phyloP scores from a whole-genome alignment of 2,329 filamentous ascomycete genomes.

The Xylaria sp. region DNA sequence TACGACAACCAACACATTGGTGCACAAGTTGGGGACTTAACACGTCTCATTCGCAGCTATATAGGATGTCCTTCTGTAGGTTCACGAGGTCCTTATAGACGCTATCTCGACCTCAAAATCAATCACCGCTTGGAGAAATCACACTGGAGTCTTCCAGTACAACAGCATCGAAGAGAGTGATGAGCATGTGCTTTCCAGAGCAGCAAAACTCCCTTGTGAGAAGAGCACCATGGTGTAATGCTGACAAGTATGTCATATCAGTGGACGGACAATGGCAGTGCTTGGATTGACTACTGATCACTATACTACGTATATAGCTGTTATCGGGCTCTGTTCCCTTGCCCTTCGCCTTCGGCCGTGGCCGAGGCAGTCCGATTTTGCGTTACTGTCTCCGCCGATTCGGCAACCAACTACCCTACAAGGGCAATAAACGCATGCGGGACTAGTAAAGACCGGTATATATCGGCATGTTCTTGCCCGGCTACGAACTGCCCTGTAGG shows the following conservation, averaged over 20 bases:
- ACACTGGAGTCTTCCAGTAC: background rate
- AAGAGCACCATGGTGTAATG: background rate
- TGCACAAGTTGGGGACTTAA: background rate
- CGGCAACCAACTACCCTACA: constrained; percentile 14
- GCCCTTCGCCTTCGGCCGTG: background rate
- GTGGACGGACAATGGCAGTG: background rate
- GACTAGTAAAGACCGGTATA: constrained; percentile 3
- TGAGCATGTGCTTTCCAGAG: background rate
- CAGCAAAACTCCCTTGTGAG: background rate
- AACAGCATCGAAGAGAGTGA: background rate
- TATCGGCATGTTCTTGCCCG: constrained; percentile 18
- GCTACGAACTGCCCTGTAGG: constrained; percentile 11
- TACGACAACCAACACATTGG: background rate
- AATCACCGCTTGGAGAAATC: background rate
- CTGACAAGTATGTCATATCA: constrained; percentile 11
- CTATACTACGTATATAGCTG: constrained; percentile 9
- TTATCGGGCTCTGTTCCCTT: constrained; percentile 15
- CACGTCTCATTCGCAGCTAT: background rate
- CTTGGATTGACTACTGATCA: background rate
- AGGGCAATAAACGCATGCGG: constrained; percentile 5
- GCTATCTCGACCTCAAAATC: background rate
- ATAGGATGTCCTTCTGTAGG: background rate
- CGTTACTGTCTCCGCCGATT: constrained; percentile 3
- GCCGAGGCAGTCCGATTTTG: constrained; percentile 5
- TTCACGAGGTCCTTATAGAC: background rate